Conservation (phyloP, 78 protist species). For the Cavenderia fasciculata region DNA sequence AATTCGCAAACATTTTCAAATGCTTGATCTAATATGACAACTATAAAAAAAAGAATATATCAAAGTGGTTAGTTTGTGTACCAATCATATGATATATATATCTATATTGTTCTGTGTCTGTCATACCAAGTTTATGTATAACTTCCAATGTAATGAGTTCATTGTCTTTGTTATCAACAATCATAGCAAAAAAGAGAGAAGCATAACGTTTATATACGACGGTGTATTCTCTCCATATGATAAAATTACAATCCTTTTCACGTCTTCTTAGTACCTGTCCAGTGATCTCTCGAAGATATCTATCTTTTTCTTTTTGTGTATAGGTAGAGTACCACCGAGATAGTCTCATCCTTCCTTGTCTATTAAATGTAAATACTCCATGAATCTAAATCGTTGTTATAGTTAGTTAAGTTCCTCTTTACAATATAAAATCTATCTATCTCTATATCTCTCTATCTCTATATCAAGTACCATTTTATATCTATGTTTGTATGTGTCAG, state of each 20-base stretch:
- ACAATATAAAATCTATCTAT: no score
- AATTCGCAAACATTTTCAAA: constrained; percentile 94
- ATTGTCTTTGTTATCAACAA: constrained; percentile 91
- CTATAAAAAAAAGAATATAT: neutral
- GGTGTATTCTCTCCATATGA: constrained; percentile 91
- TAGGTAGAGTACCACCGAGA: constrained; percentile 31
- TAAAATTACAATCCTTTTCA: constrained; percentile 91
- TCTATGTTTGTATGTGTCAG: no score
- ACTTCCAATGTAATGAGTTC: constrained; percentile 95
- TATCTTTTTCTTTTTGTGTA: constrained; percentile 79
- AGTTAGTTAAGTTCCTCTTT: no score
- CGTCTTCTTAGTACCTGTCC: constrained; percentile 82
- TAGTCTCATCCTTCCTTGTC: constrained; percentile 57
- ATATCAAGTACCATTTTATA: no score
- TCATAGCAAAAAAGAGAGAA: constrained; percentile 84
- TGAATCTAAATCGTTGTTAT: constrained; percentile 28
- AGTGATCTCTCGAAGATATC: constrained; percentile 76
- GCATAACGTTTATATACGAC: constrained; percentile 92
- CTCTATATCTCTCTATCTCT: no score
- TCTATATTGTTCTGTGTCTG: neutral
- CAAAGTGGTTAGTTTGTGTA: neutral
- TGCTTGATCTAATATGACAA: constrained; percentile 55
- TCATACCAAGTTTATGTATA: constrained; percentile 90
- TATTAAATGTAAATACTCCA: constrained; percentile 38
- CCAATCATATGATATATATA: neutral